Conservation (phyloP, 495 filamentous ascomycete genomes). For the Friedmanniomyces endolithicus region DNA sequence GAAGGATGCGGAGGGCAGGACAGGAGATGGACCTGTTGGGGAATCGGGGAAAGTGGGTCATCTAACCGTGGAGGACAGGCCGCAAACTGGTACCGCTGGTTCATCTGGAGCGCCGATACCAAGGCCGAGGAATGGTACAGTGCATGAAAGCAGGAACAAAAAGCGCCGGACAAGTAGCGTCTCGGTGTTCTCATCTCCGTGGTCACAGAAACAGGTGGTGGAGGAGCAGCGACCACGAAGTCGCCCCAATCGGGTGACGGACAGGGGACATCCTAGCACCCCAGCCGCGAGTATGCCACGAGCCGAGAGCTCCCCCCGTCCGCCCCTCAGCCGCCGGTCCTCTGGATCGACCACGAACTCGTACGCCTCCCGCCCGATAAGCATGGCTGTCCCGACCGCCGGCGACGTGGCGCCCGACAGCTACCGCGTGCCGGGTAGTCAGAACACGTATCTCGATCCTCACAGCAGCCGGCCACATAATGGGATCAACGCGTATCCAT, state of each 20-base stretch:
- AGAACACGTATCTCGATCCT: slow-evolving; percentile 15
- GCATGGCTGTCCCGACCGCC: slow-evolving; percentile 6
- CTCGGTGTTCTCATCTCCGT: neutral
- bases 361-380: slow-evolving; percentile 1
- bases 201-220: slow-evolving; percentile 3
- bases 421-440: neutral
- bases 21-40: neutral
- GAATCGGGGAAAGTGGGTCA: neutral
- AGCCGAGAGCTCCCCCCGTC: neutral
- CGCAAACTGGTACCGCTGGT: neutral
- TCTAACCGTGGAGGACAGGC: neutral
- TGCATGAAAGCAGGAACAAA: neutral
- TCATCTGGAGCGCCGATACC: neutral
- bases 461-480: slow-evolving; percentile 13
- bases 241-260: slow-evolving; percentile 1
- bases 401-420: neutral
- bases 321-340: neutral
- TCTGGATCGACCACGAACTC: neutral
- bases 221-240: slow-evolving; percentile 3
- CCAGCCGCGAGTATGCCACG: neutral
- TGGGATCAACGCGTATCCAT: slow-evolving; percentile 12
- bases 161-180: slow-evolving; percentile 8
- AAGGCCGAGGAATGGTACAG: neutral
- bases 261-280: slow-evolving; percentile 1
- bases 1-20: slow-evolving; percentile 1